These are phyloP conservation scores for Tolypocladium paradoxum DNA, from an alignment of 2,329 filamentous ascomycete species.

Conservation along the genomic window DNA sequence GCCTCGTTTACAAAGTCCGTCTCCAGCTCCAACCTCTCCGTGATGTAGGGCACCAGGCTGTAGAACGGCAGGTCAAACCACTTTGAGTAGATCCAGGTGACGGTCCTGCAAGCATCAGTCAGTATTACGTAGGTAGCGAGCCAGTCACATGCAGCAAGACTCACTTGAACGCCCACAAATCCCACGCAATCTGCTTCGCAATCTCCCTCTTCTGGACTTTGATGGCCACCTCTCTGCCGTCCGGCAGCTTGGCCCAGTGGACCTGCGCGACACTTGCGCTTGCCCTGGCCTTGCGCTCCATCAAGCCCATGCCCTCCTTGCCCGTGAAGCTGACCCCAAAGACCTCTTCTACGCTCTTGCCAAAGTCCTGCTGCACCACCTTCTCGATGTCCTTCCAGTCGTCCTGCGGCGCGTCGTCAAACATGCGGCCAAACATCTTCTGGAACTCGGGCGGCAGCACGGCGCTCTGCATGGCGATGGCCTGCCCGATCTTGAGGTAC, in stretches of 20 bases:
- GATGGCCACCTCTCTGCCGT: constrained; percentile 85
- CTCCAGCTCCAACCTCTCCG: constrained; percentile 82
- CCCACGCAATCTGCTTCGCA: constrained; percentile 80
- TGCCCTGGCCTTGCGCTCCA: constrained; percentile 52
- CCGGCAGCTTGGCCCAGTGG: constrained; percentile 78
- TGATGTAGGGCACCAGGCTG: constrained; percentile 82
- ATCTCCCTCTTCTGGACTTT: constrained; percentile 98
- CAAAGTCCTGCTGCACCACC: constrained; percentile 84
- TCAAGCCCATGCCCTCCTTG: constrained; percentile 54
- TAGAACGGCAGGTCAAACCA: constrained; percentile 93
- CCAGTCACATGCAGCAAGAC: constrained; percentile 11
- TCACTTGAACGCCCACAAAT: constrained; percentile 88
- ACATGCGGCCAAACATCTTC: constrained; percentile 93
- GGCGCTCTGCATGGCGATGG: constrained; percentile 95
- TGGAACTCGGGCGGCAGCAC: constrained; percentile 90
- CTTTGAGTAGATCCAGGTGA: constrained; percentile 71
- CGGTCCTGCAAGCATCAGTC: constrained; percentile 40
- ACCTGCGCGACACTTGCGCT: constrained; percentile 94
- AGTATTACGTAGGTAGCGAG: not conserved
- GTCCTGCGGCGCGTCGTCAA: constrained; percentile 94
- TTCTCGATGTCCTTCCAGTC: constrained; percentile 74
- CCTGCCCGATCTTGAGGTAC: constrained; percentile 96
- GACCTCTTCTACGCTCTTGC: constrained; percentile 75
- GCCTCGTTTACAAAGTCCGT: constrained; percentile 94
- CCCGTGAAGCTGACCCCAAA: constrained; percentile 79